Evolutionary conservation across 2,329 filamentous ascomycete genomes (phyloP).

Genomic region (Cytospora paraplurivora): DNA sequence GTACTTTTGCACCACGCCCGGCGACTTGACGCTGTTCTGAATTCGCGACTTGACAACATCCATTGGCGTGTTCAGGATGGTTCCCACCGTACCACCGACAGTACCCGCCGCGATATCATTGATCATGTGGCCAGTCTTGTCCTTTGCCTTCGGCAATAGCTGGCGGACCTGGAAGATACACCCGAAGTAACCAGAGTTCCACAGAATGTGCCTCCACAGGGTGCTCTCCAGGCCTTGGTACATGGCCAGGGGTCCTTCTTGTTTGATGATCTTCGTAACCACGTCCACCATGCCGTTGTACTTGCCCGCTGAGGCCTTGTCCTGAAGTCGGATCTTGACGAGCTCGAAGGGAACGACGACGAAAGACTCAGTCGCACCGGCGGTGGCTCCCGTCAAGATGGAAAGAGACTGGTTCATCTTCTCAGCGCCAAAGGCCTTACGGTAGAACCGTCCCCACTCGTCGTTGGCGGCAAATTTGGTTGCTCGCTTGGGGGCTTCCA

Average conservation of each 20-base stretch:
- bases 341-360: conserved; percentile 98
- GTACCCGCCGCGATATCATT: conserved; percentile 89
- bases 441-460: conserved; percentile 95
- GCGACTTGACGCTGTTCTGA: conserved; percentile 84
- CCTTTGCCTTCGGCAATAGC: conserved; percentile 77
- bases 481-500: conserved; percentile 85
- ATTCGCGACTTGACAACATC: conserved; percentile 98
- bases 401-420: conserved; percentile 94
- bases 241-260: conserved; percentile 82
- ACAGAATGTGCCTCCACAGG: conserved; percentile 86
- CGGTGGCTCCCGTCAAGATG: conserved; percentile 89
- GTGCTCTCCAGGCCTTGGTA: conserved; percentile 98
- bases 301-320: conserved; percentile 88
- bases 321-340: conserved; percentile 97
- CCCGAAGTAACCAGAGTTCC: conserved; percentile 92
- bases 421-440: conserved; percentile 76
- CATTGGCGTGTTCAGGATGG: conserved; percentile 88
- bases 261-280: conserved; percentile 76
- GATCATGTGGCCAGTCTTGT: conserved; percentile 77
- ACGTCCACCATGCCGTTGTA: conserved; percentile 83
- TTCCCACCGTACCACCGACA: conserved; percentile 84
- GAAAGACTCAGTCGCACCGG: conserved; percentile 93
- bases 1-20: conserved; percentile 88
- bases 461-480: conserved; percentile 99
- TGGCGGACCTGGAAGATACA: conserved; percentile 96